Percentiles rank a stretch among this genome's conserved stretches.
Evolutionary conservation across 768 basidiomycete genomes (phyloP).

Genomic region (Clathrus columnatus): DNA sequence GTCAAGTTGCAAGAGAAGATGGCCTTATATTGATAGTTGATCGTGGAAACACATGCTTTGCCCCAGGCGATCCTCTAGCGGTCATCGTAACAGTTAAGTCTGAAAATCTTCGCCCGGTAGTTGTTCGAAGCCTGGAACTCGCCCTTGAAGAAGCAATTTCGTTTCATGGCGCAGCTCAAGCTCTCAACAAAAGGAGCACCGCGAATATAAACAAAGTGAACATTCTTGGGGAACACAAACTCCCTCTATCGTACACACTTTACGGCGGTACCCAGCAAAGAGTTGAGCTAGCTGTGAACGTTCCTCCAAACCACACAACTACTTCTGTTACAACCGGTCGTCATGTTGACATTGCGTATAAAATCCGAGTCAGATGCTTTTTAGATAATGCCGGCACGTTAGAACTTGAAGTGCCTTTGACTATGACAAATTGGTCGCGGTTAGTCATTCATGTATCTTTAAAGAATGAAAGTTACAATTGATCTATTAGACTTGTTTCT

Average conservation of each 20-base stretch:
- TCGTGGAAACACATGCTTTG: slow-evolving; percentile 71
- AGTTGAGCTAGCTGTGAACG: slow-evolving; percentile 61
- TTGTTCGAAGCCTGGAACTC: slow-evolving; percentile 79
- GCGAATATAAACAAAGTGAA: slow-evolving; percentile 46
- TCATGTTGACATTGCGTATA: slow-evolving; percentile 81
- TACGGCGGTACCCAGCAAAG: slow-evolving; percentile 64
- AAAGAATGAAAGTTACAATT: slow-evolving; percentile 2
- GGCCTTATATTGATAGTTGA: slow-evolving; percentile 63
- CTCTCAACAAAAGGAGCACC: slow-evolving; percentile 41
- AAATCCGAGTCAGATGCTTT: slow-evolving; percentile 66
- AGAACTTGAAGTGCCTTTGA: slow-evolving; percentile 66
- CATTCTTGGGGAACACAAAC: slow-evolving; percentile 60
- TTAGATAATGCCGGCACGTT: slow-evolving; percentile 59
- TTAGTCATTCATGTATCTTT: slow-evolving; percentile 25
- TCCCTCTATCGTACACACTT: slow-evolving; percentile 63
- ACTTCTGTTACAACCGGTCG: slow-evolving; percentile 75
- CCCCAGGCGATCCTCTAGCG: slow-evolving; percentile 74
- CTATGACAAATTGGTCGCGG: slow-evolving; percentile 84
- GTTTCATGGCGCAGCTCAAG: slow-evolving; percentile 54
- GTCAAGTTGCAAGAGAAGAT: slow-evolving; percentile 56
- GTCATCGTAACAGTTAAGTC: slow-evolving; percentile 67
- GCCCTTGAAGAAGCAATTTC: slow-evolving; percentile 69
- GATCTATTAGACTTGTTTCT: slow-evolving; percentile 49
- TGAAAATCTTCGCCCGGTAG: slow-evolving; percentile 55
- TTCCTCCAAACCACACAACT: slow-evolving; percentile 68